A percentile compares a stretch with the other conserved stretches of the same genome.
Conservation (phyloP, 805 yeast genomes). For the Maudiozyma pseudohumilis region DNA sequence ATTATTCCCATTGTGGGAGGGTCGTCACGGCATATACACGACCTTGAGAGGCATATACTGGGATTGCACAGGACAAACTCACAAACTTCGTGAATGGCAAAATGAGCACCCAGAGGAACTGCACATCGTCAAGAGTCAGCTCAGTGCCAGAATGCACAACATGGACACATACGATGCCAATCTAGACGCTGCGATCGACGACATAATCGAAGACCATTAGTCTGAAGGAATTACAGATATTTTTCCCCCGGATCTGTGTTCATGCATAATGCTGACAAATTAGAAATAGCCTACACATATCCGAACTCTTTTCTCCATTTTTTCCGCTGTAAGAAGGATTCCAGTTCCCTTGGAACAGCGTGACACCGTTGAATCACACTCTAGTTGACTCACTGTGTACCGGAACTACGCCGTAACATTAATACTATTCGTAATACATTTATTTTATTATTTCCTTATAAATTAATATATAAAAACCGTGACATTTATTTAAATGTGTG, state of each 20-base stretch:
- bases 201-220: conserved; percentile 2
- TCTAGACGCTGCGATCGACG: conserved; percentile 1
- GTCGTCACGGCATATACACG: conserved; percentile 53
- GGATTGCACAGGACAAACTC: conserved; percentile 70
- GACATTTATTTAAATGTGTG: too few relatives aligned
- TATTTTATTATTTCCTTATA: too few relatives aligned
- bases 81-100: conserved; percentile 73
- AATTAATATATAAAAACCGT: too few relatives aligned
- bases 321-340: too few relatives aligned
- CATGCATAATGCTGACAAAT: conserved; percentile 1
- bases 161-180: not conserved
- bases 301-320: too few relatives aligned
- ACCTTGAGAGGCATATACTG: conserved; percentile 73
- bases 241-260: not conserved
- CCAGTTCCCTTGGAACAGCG: too few relatives aligned
- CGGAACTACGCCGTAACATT: too few relatives aligned
- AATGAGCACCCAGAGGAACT: conserved; percentile 58
- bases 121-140: conserved; percentile 64
- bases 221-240: too few relatives aligned
- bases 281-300: too few relatives aligned
- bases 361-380: too few relatives aligned
- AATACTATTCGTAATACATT: too few relatives aligned
- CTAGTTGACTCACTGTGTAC: too few relatives aligned
- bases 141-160: conserved; percentile 31
- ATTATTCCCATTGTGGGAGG: conserved; percentile 64